Conservation (phyloP, 1,139 yeast species). For the Candida pseudoviswanathii region DNA sequence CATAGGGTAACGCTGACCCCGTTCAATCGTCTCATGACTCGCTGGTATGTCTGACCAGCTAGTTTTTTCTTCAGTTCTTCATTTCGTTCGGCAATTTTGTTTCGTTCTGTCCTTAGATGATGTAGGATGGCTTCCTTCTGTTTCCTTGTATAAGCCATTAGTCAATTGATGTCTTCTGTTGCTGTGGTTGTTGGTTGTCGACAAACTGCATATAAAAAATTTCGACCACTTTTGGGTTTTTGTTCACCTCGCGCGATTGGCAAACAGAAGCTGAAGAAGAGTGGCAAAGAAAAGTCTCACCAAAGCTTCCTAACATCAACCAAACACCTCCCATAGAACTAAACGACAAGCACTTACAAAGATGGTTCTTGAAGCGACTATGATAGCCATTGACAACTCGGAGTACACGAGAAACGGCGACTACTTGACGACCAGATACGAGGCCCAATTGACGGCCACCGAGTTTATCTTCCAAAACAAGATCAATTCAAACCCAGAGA, state of each 20-base stretch:
- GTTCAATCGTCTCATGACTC: slow-evolving; percentile 38
- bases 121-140: slow-evolving; percentile 41
- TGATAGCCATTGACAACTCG: slow-evolving; percentile 93
- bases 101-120: slow-evolving; percentile 25
- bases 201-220: slow-evolving; percentile 3
- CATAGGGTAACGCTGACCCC: slow-evolving; percentile 45
- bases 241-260: not conserved
- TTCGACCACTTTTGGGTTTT: not conserved
- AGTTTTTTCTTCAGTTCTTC: slow-evolving; percentile 21
- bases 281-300: slow-evolving; percentile 1
- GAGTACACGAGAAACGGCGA: slow-evolving; percentile 97
- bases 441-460: slow-evolving; percentile 92
- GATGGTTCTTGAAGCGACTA: slow-evolving; percentile 95
- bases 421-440: slow-evolving; percentile 84
- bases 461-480: slow-evolving; percentile 86
- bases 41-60: slow-evolving; percentile 22
- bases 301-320: not conserved
- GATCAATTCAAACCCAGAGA: slow-evolving; percentile 88
- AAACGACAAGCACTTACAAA: slow-evolving; percentile 12
- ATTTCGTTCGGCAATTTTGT: slow-evolving; percentile 19
- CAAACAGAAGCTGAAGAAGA: not conserved
- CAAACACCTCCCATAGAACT: not conserved
- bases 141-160: slow-evolving; percentile 28
- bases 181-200: not conserved
- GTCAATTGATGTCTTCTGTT: not conserved